Base-by-base conservation (phyloP, 805 yeast genomes). In the Allodekkera sacchari region DNA sequence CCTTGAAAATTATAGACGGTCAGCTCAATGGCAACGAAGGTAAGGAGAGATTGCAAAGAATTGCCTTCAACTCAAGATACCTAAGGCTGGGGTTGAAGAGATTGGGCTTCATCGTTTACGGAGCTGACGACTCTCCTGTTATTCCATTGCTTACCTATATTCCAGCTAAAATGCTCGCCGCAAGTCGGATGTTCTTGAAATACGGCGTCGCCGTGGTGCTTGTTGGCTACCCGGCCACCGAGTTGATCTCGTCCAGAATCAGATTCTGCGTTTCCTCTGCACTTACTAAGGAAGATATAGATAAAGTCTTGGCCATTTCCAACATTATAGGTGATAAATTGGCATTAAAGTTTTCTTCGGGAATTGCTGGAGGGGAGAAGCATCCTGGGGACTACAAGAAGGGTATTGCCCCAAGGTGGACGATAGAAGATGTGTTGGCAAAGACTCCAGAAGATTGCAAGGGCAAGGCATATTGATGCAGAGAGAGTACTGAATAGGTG, bases 201-300 rank as follows among this genome's bases (percentile, higher is more conserved):
- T 66, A 74, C 57, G 82, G 82, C 32, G 78, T 92, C 38, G 98
- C 98, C 3, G 88, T 89, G 30, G 99, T 92, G 22, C 79, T 89
- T 41, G 97, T 89, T 27, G 96, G 97, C 22, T 92, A 92, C 54
- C 99, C 99, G 8, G 98, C 98, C 1, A 89, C 97, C 0, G 95
- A 95, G 22, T 68, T 92, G 43, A 77, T 84, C 26, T 74, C 87
- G 22, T 82, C 95, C 5, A 76, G 98, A 61, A 87, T 85, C 18
- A 75, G 99, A 57, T 74, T 92, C 48, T 92, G 99, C 66, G 79
- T 92, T 46, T 81, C 94, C 33, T 65, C 96, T 0, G 82, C 97
- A 1, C 68, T 94, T 47, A 92, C 95, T 20, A 92, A 92, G 60
- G 89, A 83, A 47, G 99, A 92, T 57, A 71, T 92, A 47, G 99